Base-by-base conservation (phyloP, 2,329 filamentous ascomycete species). In the Emmonsiellopsis sp. region DNA sequence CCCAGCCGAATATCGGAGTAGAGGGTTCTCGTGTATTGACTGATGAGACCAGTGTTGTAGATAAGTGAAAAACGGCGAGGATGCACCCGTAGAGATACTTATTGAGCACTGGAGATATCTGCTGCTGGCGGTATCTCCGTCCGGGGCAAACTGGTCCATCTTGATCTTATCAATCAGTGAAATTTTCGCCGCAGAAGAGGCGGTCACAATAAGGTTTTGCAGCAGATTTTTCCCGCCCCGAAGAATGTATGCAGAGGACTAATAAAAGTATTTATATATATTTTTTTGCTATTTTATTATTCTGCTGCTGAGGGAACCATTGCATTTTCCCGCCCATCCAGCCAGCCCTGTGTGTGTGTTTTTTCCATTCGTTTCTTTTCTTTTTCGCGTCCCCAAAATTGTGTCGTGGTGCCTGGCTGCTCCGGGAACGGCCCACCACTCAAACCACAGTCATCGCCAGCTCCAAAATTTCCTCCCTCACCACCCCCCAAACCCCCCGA, bases 91-190 rank as follows among this genome's bases (percentile, higher is more conserved):
- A 27, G 21, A 27, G 21, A 27, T 1, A 27, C 21, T 5, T 27
- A 27, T 27, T 27, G 21, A 3, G 3, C 21, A 11, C 32, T 45
- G 27, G 21, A 10, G 43, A 34, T n/a, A 11, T n/a, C 4, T 31
- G 36, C 2, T 27, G 13, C 36, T 39, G 36, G 9, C 13, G 36
- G 6, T 39, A 39, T 39, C 13, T 3, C 13, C 36, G 36, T n/a
- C 13, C 36, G 13, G 36, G 36, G n/a, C 27, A 7, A 9, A 37
- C 32, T 47, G n/a, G 6, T 14, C 43, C 6, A 17, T 11, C 39
- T 27, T 32, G 32, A 50, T 32, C 48, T 50, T 42, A 50, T 50
- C 48, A 50, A 50, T 50, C 48, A 50, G 14, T 39, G 21, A 27
- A 3, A 17, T 14, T 42, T 17, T 42, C 13, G 13, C 39, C 14